A percentile compares a stretch with the other conserved stretches of the same genome.
Conservation (phyloP, 2,329 filamentous ascomycete species). For the Huntiella moniliformis region DNA sequence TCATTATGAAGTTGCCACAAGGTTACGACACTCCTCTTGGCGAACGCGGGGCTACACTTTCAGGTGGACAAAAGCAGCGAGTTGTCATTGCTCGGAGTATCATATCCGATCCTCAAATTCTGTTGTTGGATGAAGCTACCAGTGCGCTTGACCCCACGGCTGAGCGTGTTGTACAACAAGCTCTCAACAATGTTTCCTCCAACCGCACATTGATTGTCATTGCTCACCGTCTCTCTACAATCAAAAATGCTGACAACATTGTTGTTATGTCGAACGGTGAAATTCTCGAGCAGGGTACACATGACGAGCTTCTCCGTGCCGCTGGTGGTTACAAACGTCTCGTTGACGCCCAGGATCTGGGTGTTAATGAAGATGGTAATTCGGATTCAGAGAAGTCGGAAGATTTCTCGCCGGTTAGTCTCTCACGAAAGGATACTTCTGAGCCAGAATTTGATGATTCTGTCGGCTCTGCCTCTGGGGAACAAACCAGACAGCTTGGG, state of each 20-base stretch:
- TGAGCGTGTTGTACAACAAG: slow-evolving; percentile 34
- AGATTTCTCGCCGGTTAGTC: not conserved
- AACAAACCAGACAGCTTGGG: not conserved
- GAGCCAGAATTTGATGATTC: not conserved
- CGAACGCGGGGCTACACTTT: slow-evolving; percentile 45
- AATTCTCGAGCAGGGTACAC: slow-evolving; percentile 42
- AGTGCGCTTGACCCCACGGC: slow-evolving; percentile 32
- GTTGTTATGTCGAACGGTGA: slow-evolving; percentile 42
- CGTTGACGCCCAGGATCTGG: slow-evolving; percentile 26
- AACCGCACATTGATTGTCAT: slow-evolving; percentile 48
- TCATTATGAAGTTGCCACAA: slow-evolving; percentile 45
- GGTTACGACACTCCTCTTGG: slow-evolving; percentile 58
- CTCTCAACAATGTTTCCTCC: slow-evolving; percentile 33
- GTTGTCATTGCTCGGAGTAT: slow-evolving; percentile 63
- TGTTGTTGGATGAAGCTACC: slow-evolving; percentile 55
- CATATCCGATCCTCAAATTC: slow-evolving; percentile 56
- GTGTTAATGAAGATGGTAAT: slow-evolving; percentile 10
- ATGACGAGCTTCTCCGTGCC: slow-evolving; percentile 33
- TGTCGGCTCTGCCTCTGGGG: not conserved
- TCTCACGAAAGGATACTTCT: not conserved
- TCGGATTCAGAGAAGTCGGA: not conserved
- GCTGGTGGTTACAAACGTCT: slow-evolving; percentile 32
- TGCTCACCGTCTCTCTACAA: slow-evolving; percentile 40
- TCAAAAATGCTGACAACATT: slow-evolving; percentile 44
- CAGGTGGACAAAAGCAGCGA: slow-evolving; percentile 70